Evolutionary conservation across 495 filamentous ascomycete genomes (phyloP).

Genomic region (Podospora pseudoanserina): DNA sequence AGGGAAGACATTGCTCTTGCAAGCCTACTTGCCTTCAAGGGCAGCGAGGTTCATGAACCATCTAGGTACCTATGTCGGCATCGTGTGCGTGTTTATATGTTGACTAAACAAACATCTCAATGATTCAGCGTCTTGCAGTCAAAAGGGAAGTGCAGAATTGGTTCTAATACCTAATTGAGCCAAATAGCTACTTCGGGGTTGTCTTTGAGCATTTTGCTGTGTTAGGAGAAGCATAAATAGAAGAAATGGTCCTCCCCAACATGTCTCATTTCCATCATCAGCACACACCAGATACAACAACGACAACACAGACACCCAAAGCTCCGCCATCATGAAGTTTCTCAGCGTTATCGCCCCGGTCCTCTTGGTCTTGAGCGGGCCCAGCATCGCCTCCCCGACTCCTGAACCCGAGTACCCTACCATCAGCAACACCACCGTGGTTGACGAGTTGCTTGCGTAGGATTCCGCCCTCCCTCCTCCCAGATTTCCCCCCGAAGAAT

Average conservation of each 20-base stretch:
- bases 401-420: too few species aligned
- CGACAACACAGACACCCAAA: too few species aligned
- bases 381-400: too few species aligned
- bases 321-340: too few species aligned
- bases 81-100: background rate
- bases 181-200: background rate
- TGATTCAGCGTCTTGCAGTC: background rate
- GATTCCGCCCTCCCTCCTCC: too few species aligned
- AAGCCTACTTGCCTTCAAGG: background rate
- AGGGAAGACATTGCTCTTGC: background rate
- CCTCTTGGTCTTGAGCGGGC: too few species aligned
- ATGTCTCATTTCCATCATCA: background rate
- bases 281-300: too few species aligned
- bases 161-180: too few species aligned
- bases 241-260: background rate
- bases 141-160: background rate
- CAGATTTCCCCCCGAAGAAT: too few species aligned
- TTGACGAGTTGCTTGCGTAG: too few species aligned
- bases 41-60: background rate
- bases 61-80: background rate
- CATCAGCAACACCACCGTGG: too few species aligned
- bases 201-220: background rate
- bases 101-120: background rate
- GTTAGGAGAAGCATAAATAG: background rate
- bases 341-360: too few species aligned